These are phyloP conservation scores for Lactifluus rugatus DNA, from an alignment of 768 basidiomycete species.

Conservation along the genomic window DNA sequence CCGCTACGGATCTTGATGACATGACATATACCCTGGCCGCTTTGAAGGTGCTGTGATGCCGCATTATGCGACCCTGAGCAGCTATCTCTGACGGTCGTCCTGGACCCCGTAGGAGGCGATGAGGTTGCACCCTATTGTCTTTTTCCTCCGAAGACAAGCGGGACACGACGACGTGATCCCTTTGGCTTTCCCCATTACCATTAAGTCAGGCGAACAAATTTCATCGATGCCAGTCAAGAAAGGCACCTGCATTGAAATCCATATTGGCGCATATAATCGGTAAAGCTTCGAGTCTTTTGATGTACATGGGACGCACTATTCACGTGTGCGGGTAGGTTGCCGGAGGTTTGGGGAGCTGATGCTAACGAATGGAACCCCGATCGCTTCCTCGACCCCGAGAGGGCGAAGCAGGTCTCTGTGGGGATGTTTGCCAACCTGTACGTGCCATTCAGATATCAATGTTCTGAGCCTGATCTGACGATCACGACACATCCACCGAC, in stretches of 20 bases:
- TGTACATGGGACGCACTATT: background rate
- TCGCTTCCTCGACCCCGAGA: conserved; percentile 17
- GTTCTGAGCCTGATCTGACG: background rate
- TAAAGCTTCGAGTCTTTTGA: background rate
- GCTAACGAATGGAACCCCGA: conserved; percentile 16
- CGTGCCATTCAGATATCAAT: background rate
- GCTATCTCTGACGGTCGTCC: background rate
- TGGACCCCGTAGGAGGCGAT: conserved; percentile 12
- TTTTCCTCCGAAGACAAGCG: conserved; percentile 1
- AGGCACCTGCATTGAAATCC: conserved; percentile 14
- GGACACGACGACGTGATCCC: conserved; percentile 17
- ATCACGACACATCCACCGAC: background rate
- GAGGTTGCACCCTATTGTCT: conserved; percentile 16
- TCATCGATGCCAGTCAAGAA: conserved; percentile 14
- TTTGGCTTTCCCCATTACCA: conserved; percentile 11
- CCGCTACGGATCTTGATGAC: conserved; percentile 8
- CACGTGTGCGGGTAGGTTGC: conserved; percentile 1
- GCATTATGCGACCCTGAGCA: background rate
- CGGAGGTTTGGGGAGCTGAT: conserved; percentile 17
- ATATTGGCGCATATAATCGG: conserved; percentile 15
- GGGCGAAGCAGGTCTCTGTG: conserved; percentile 6
- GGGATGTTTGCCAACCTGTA: conserved; percentile 18
- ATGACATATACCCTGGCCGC: conserved; percentile 15
- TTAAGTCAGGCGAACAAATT: conserved; percentile 12
- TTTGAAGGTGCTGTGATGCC: conserved; percentile 8